Evolutionary conservation across 208 protist species (phyloP).

Genomic region (Acanthamoeba lenticulata): DNA sequence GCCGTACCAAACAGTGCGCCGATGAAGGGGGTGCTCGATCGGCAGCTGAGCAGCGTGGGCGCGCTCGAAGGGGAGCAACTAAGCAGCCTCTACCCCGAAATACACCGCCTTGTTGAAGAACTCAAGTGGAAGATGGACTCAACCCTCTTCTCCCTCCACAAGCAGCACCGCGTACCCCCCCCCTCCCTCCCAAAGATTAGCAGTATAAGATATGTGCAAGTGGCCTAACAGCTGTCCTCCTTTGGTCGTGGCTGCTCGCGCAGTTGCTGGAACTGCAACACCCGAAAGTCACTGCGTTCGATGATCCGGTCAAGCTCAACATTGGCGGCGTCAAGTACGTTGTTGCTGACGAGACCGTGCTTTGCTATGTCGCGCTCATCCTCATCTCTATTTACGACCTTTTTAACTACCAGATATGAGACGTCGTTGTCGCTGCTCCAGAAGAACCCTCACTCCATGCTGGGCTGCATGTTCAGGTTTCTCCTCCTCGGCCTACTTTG

Average conservation of each 20-base stretch:
- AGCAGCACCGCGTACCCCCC: not conserved
- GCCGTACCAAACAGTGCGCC: not conserved
- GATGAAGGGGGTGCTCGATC: not conserved
- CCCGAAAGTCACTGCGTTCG: not conserved
- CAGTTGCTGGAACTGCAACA: not conserved
- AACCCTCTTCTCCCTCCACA: conserved; percentile 13
- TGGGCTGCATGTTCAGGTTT: conserved; percentile 22
- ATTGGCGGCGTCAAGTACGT: not conserved
- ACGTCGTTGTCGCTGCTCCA: conserved; percentile 33
- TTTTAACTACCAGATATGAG: not conserved
- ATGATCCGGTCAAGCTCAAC: conserved; percentile 15
- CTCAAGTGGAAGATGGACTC: conserved; percentile 32
- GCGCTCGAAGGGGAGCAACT: not conserved
- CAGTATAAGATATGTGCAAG: not conserved
- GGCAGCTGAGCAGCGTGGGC: not conserved
- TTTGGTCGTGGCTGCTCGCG: not conserved
- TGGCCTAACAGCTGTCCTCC: not conserved
- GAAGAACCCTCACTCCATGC: conserved; percentile 51
- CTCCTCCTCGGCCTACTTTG: not conserved
- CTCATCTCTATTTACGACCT: not conserved
- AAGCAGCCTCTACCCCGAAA: not conserved
- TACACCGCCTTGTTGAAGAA: not conserved
- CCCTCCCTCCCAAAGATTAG: not conserved
- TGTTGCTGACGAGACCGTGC: not conserved
- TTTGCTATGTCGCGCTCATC: not conserved